These are phyloP conservation scores for Limnomonas spitsbergensis DNA, from an alignment of 139 green algal genomes.

Conservation along the genomic window DNA sequence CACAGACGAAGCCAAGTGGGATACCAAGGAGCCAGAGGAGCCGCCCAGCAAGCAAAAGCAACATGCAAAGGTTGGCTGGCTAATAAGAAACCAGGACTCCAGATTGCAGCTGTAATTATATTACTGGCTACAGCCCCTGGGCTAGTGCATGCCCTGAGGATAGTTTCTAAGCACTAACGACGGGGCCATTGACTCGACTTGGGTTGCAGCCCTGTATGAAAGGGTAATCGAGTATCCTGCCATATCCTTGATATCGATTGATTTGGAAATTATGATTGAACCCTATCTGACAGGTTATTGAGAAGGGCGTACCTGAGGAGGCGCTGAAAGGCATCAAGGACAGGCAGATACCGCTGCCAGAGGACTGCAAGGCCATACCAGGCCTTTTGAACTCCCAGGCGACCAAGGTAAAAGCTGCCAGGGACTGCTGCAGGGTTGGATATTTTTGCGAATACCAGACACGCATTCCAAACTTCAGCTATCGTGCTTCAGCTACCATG, in stretches of 20 bases:
- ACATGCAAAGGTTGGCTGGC: constrained; percentile 49
- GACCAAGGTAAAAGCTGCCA: constrained; percentile 43
- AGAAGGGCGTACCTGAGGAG: constrained; percentile 54
- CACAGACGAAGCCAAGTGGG: background rate
- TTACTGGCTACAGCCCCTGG: too few species aligned
- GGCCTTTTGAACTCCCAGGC: constrained; percentile 58
- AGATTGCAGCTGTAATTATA: background rate
- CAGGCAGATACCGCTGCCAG: constrained; percentile 45
- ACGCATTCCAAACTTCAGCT: background rate
- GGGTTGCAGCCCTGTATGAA: background rate
- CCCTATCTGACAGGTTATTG: constrained; percentile 41
- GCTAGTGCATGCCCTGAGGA: background rate
- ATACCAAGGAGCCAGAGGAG: background rate
- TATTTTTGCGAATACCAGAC: background rate
- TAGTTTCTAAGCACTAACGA: background rate
- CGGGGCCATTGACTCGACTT: background rate
- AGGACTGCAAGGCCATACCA: constrained; percentile 49
- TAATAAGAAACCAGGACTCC: background rate
- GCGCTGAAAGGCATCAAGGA: constrained; percentile 45
- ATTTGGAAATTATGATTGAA: too few species aligned
- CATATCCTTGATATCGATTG: too few species aligned
- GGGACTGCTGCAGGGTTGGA: background rate
- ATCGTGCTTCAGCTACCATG: background rate
- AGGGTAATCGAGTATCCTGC: background rate
- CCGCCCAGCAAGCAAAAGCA: constrained; percentile 41